These are phyloP conservation scores for Lepraria neglecta DNA, from an alignment of 495 filamentous ascomycete genomes.

Conservation along the genomic window DNA sequence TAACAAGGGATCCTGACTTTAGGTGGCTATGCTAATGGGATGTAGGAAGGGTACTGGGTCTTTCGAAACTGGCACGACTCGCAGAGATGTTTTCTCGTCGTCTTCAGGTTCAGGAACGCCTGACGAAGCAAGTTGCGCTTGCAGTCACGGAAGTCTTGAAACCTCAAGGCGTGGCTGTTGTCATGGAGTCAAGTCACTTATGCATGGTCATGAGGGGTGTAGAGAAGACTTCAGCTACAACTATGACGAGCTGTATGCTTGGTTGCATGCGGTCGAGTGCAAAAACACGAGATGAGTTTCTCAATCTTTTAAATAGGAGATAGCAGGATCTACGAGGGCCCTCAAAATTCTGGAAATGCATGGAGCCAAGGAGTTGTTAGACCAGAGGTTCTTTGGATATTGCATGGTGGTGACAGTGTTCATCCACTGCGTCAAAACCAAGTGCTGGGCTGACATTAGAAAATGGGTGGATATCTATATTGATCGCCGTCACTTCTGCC, in stretches of 20 bases:
- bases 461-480: background rate
- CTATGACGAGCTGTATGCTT: conserved; percentile 92
- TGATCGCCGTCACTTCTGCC: conserved; percentile 5
- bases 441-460: conserved; percentile 19
- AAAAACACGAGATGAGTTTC: conserved; percentile 90
- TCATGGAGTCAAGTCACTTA: conserved; percentile 96
- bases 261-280: conserved; percentile 88
- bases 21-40: conserved; percentile 49
- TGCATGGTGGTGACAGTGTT: conserved; percentile 10
- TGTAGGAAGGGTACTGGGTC: conserved; percentile 72
- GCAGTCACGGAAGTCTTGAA: conserved; percentile 87
- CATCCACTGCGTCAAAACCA: conserved; percentile 20
- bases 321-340: conserved; percentile 8
- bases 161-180: conserved; percentile 91
- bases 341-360: background rate
- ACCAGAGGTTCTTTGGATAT: background rate
- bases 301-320: conserved; percentile 67
- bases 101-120: conserved; percentile 88
- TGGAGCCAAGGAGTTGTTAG: background rate
- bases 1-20: background rate
- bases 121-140: conserved; percentile 93
- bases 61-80: conserved; percentile 90
- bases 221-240: conserved; percentile 77
- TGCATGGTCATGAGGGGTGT: conserved; percentile 98
- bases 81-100: conserved; percentile 95